These are phyloP conservation scores for Exophiala oligosperma DNA, from an alignment of 2,329 filamentous ascomycete species.

Conservation along the genomic window DNA sequence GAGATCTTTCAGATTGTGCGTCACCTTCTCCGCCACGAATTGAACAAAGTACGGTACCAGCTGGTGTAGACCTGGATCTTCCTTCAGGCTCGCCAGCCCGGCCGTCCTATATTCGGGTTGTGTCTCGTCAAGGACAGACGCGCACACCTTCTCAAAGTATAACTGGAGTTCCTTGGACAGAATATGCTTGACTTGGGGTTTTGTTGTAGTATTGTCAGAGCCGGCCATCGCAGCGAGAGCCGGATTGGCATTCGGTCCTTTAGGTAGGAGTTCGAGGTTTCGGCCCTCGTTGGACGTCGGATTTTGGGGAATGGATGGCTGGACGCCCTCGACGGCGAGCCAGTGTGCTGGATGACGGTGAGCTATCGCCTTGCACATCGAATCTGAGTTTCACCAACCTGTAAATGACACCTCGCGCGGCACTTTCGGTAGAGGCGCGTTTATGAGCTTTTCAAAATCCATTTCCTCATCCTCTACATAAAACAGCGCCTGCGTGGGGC, in stretches of 20 bases:
- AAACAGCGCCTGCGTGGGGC: constrained; percentile 89
- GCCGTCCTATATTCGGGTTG: constrained; percentile 85
- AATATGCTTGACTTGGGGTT: constrained; percentile 92
- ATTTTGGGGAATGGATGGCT: constrained; percentile 95
- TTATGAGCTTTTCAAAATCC: constrained; percentile 98
- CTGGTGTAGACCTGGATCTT: constrained; percentile 92
- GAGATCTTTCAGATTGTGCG: constrained; percentile 85
- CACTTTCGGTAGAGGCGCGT: constrained; percentile 90
- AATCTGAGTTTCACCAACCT: constrained; percentile 52
- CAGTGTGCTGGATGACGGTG: constrained; percentile 69
- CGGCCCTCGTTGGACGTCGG: constrained; percentile 82
- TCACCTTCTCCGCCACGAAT: constrained; percentile 94
- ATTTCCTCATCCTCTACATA: constrained; percentile 99
- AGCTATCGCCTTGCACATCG: not conserved
- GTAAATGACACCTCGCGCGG: constrained; percentile 91
- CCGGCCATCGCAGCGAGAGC: constrained; percentile 80
- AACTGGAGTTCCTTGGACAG: constrained; percentile 93
- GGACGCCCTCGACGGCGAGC: constrained; percentile 95
- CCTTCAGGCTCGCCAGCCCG: constrained; percentile 78
- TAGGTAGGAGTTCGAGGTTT: constrained; percentile 81
- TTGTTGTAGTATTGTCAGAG: constrained; percentile 78
- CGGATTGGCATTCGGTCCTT: constrained; percentile 84
- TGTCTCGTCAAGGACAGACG: constrained; percentile 81
- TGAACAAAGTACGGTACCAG: constrained; percentile 95
- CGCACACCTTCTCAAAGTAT: constrained; percentile 94